Conservation (phyloP, 768 basidiomycete species). For the Jaapia argillacea region DNA sequence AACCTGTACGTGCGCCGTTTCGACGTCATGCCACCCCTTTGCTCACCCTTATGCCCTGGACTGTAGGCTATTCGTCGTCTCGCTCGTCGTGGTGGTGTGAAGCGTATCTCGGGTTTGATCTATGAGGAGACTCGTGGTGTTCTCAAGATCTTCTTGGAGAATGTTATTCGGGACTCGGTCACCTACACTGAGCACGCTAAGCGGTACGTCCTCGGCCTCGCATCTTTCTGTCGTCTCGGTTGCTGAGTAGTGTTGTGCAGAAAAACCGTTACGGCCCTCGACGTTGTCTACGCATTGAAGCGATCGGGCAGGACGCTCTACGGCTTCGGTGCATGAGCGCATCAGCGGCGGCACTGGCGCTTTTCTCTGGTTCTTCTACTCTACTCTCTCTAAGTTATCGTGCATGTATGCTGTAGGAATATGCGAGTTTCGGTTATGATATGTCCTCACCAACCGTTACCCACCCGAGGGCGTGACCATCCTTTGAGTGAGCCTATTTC, state of each 20-base stretch:
- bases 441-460: no score
- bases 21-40: neutral
- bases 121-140: constrained; percentile 62
- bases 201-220: constrained; percentile 17
- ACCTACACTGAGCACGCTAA: constrained; percentile 59
- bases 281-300: constrained; percentile 55
- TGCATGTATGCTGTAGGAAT: no score
- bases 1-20: constrained; percentile 17
- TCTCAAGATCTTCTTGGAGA: constrained; percentile 53
- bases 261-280: constrained; percentile 47
- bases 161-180: constrained; percentile 30
- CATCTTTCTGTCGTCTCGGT: neutral
- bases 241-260: constrained; percentile 9
- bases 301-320: constrained; percentile 48
- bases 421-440: no score
- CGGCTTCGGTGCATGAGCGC: constrained; percentile 37
- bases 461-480: no score
- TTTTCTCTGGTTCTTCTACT: neutral
- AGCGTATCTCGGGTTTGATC: constrained; percentile 49
- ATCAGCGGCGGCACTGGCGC: neutral
- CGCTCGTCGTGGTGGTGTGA: constrained; percentile 57
- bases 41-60: neutral
- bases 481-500: no score
- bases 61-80: constrained; percentile 36
- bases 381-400: neutral